phyloP scores from a whole-genome alignment of 768 basidiomycete genomes.

The Kondoa subrosea region DNA sequence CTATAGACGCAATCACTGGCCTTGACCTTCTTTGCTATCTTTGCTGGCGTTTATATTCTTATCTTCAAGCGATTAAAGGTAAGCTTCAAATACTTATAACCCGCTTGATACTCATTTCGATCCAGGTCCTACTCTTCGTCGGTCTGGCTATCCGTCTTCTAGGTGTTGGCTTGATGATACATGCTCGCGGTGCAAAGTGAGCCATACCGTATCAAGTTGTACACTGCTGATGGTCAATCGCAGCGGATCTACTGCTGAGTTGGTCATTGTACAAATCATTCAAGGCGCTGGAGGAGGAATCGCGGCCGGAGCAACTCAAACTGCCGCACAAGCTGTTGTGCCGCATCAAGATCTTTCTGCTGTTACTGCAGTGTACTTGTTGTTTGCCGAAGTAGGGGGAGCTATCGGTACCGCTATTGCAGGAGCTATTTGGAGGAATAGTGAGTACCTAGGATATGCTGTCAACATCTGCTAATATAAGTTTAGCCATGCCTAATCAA shows the following conservation, averaged over 20 bases:
- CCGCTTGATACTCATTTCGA: conserved; percentile 29
- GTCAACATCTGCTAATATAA: too few species aligned
- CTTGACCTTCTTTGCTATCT: conserved; percentile 48
- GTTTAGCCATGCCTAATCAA: conserved; percentile 39
- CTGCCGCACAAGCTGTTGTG: conserved; percentile 32
- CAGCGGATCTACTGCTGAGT: conserved; percentile 31
- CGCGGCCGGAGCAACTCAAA: conserved; percentile 35
- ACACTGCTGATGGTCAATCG: neutral
- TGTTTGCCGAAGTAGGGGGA: conserved; percentile 35
- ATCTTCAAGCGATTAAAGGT: conserved; percentile 36
- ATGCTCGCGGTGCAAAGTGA: conserved; percentile 47
- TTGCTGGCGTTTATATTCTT: conserved; percentile 45
- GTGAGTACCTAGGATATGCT: too few species aligned
- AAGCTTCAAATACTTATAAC: neutral
- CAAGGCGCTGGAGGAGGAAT: conserved; percentile 62
- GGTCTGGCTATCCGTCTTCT: conserved; percentile 48
- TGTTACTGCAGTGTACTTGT: conserved; percentile 31
- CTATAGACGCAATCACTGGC: conserved; percentile 7
- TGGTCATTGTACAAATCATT: conserved; percentile 52
- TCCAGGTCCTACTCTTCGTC: conserved; percentile 41
- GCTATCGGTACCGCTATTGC: conserved; percentile 33
- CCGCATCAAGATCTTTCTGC: conserved; percentile 33
- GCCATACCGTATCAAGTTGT: neutral
- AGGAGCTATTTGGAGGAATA: conserved; percentile 16
- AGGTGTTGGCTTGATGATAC: conserved; percentile 55